These are phyloP conservation scores for Immersiporthe knoxdaviesiana DNA, from an alignment of 2,329 filamentous ascomycete genomes.

Conservation along the genomic window DNA sequence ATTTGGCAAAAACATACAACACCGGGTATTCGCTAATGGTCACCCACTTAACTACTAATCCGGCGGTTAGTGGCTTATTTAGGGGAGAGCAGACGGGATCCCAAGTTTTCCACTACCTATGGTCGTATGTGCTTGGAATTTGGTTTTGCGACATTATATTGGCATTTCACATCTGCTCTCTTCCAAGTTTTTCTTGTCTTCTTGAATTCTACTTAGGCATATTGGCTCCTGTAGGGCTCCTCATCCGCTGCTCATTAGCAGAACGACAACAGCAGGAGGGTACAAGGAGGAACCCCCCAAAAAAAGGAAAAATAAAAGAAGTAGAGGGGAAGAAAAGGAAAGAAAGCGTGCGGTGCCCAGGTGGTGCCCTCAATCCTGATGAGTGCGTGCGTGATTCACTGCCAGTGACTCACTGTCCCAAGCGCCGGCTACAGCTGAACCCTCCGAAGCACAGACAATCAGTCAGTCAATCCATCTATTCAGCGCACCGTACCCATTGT, in stretches of 20 bases:
- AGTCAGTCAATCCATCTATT: neutral
- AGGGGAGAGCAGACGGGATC: constrained; percentile 7
- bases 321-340: neutral
- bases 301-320: neutral
- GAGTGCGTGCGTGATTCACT: neutral
- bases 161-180: too few relatives aligned
- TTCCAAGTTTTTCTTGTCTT: too few relatives aligned
- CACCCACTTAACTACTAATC: constrained; percentile 10
- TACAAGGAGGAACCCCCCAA: neutral
- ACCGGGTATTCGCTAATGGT: constrained; percentile 10
- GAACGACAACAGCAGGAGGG: neutral
- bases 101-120: constrained; percentile 6
- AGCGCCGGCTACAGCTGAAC: too few relatives aligned
- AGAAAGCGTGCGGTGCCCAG: too few relatives aligned
- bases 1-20: constrained; percentile 1
- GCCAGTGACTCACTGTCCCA: neutral
- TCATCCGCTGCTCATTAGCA: neutral
- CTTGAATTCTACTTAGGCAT: too few relatives aligned
- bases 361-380: neutral
- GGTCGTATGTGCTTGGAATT: neutral
- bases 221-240: too few relatives aligned
- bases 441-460: neutral
- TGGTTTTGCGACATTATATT: neutral
- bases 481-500: neutral
- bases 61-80: constrained; percentile 9